These are phyloP conservation scores for Colletotrichum magnum DNA, from an alignment of 2,329 filamentous ascomycete species.

Conservation along the genomic window DNA sequence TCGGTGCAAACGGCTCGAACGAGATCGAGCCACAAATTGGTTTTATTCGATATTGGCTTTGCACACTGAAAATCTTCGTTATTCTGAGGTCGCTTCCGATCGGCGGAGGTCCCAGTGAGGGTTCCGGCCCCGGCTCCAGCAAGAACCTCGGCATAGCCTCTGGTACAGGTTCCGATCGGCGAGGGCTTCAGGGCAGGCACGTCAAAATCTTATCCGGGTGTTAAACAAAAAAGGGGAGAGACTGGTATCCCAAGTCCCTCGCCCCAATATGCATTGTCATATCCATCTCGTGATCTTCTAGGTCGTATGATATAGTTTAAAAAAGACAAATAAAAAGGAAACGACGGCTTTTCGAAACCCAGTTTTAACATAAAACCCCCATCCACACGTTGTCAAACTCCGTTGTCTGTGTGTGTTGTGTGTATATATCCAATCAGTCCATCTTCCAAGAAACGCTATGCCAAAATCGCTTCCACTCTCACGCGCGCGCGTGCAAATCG, in stretches of 20 bases:
- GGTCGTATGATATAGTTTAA: not conserved
- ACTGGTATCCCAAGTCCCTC: not conserved
- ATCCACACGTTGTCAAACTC: constrained; percentile 9
- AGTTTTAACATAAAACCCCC: not conserved
- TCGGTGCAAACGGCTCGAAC: not conserved
- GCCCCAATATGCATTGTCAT: not conserved
- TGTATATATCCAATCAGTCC: not conserved
- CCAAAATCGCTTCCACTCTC: not conserved
- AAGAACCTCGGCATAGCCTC: too few species aligned
- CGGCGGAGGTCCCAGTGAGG: too few species aligned
- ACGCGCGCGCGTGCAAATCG: not conserved
- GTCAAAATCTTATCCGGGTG: too few species aligned
- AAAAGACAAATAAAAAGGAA: not conserved
- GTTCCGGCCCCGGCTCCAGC: too few species aligned
- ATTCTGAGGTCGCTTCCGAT: too few species aligned
- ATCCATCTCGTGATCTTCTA: not conserved
- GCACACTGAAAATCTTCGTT: not conserved
- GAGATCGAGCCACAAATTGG: not conserved
- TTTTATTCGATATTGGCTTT: not conserved
- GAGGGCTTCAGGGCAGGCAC: too few species aligned
- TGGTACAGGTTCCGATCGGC: too few species aligned
- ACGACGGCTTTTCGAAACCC: not conserved
- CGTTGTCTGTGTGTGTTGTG: constrained; percentile 5
- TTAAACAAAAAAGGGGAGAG: too few species aligned
- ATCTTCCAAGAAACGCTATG: constrained; percentile 8